These are phyloP conservation scores for Filosporella fistucella DNA, from an alignment of 495 filamentous ascomycete species.

Conservation along the genomic window DNA sequence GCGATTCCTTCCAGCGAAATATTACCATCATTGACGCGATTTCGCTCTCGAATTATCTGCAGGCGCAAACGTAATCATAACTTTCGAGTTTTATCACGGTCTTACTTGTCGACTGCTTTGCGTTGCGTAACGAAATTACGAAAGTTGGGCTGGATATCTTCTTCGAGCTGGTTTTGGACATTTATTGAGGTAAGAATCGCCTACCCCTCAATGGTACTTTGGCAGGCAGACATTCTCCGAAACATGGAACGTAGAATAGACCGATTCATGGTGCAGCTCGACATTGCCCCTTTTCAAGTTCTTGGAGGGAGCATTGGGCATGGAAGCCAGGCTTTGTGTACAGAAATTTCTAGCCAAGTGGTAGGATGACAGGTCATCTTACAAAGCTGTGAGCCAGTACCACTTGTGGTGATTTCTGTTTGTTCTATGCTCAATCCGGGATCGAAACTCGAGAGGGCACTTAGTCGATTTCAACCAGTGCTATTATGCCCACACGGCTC, in stretches of 20 bases:
- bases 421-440: no score
- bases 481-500: no score
- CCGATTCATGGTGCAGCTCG: no score
- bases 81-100: slow-evolving; percentile 14
- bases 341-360: no score
- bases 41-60: slow-evolving; percentile 20
- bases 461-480: no score
- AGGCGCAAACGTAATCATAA: slow-evolving; percentile 23
- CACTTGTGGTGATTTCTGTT: no score
- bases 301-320: neutral
- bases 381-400: no score
- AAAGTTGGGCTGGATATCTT: slow-evolving; percentile 19
- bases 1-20: slow-evolving; percentile 19
- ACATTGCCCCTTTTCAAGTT: no score
- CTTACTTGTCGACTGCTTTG: slow-evolving; percentile 17
- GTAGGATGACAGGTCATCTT: no score
- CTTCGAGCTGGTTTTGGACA: slow-evolving; percentile 18
- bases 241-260: no score
- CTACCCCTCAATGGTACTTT: neutral
- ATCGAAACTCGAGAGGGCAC: no score
- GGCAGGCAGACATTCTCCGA: slow-evolving; percentile 10
- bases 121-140: slow-evolving; percentile 20
- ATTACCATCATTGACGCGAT: slow-evolving; percentile 15
- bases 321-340: no score
- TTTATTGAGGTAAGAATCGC: slow-evolving; percentile 19